Evolutionary conservation across 2,329 filamentous ascomycete genomes (phyloP), one percentile per base, ranked within the genome.

Genomic region (Trichoderma citrinoviride): DNA sequence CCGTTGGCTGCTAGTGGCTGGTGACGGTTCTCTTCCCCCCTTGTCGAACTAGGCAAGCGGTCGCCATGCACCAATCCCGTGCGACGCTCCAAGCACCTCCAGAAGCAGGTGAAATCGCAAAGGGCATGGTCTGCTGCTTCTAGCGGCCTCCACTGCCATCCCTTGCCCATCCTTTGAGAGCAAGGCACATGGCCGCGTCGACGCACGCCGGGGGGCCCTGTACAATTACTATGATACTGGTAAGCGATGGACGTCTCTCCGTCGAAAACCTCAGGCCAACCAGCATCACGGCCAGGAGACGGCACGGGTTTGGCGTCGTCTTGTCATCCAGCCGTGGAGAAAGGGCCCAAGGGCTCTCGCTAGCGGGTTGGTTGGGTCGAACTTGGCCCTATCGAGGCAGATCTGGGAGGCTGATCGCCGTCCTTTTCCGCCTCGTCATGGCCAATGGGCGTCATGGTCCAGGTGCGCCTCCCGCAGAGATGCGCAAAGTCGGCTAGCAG

Each of bases 71-170:
- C 64, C 58, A 63, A 65, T 60, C 64, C 57, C 23, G 49, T 49
- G 56, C 57, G 40, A 56, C 33, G 50, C 54, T n/a, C 33, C 57
- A 62, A 56, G 25, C 43, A 17, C 54, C 55, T 29, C 64, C 50
- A 27, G 56, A 65, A 57, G 64, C 64, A 66, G 52, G 64, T 53
- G 40, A 64, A 46, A 40, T 55, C 64, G 44, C 58, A 63, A 66
- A 37, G 7, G 64, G 64, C 43, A 55, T 66, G 50, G 64, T 49
- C 44, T 21, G 29, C 10, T 21, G 33, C 52, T 27, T 43, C 44
- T 41, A 56, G 43, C 54, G 25, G 44, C 50, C 43, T 37, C 44
- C 58, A 62, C 49, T 33, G 29, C 29, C 8, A 33, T 37, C 33
- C 33, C 33, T 37, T 49, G 50, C n/a, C 57, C 47, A 23, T 52